phyloP scores from a whole-genome alignment of 177 flowering plant genomes.

The Vitis hybrid region DNA sequence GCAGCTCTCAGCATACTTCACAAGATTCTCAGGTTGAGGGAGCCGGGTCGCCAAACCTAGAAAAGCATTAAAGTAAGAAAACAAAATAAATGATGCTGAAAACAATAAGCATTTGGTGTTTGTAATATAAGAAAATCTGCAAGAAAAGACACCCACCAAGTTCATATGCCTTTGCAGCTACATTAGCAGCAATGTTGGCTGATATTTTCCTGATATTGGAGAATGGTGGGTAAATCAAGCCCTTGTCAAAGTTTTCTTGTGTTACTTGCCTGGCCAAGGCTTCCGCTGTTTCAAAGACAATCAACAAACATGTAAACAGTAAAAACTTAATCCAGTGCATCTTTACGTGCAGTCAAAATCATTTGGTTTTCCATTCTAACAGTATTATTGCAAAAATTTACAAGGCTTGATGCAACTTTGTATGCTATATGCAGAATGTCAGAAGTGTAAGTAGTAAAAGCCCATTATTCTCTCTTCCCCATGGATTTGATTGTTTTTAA shows the following conservation, averaged over 20 bases:
- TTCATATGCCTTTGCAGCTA: constrained; percentile 95
- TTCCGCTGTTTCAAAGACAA: constrained; percentile 52
- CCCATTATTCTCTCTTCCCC: background rate
- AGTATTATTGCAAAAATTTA: background rate
- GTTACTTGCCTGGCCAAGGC: constrained; percentile 79
- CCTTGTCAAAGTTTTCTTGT: constrained; percentile 65
- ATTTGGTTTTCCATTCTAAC: too few relatives aligned
- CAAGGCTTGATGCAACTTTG: background rate
- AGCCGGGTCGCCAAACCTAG: constrained; percentile 74
- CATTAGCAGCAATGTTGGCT: constrained; percentile 85
- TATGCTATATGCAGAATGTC: background rate
- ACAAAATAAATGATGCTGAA: background rate
- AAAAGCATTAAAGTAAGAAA: background rate
- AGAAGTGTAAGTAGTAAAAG: too few relatives aligned
- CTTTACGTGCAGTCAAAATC: too few relatives aligned
- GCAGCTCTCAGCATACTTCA: constrained; percentile 76
- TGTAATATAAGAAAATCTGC: background rate
- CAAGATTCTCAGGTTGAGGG: constrained; percentile 69
- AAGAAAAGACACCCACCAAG: constrained; percentile 56
- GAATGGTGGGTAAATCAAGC: constrained; percentile 83
- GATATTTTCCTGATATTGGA: constrained; percentile 80
- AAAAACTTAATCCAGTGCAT: background rate
- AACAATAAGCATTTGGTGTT: background rate
- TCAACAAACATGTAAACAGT: background rate
- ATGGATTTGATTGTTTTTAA: background rate